Percentiles rank a stretch among this genome's conserved stretches.
These are phyloP conservation scores for Beauveria varroae DNA, from an alignment of 2,329 filamentous ascomycete species.

Conservation along the genomic window DNA sequence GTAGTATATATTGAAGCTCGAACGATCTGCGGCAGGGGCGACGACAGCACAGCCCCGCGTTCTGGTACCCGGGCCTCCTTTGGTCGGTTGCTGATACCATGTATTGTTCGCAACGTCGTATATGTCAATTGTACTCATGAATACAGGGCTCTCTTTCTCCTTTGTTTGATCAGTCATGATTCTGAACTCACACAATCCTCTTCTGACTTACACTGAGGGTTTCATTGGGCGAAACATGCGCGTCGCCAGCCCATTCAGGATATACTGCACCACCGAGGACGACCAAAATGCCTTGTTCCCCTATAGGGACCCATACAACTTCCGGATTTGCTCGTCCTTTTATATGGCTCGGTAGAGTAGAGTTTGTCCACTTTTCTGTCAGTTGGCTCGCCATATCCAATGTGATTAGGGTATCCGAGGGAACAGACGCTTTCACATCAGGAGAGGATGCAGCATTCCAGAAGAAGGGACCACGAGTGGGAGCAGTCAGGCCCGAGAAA, in stretches of 20 bases:
- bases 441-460: constrained; percentile 23
- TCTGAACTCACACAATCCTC: neutral
- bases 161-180: constrained; percentile 22
- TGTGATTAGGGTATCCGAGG: constrained; percentile 51
- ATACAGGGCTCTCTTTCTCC: constrained; percentile 57
- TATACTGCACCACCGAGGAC: constrained; percentile 67
- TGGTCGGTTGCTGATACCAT: constrained; percentile 64
- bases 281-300: constrained; percentile 66
- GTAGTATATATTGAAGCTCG: constrained; percentile 77
- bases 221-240: constrained; percentile 21
- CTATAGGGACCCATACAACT: constrained; percentile 70
- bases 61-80: constrained; percentile 48
- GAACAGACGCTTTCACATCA: constrained; percentile 31
- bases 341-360: constrained; percentile 41
- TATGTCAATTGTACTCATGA: constrained; percentile 65
- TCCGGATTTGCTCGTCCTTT: constrained; percentile 54
- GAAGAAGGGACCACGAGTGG: constrained; percentile 42
- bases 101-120: constrained; percentile 63
- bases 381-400: constrained; percentile 50
- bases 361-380: constrained; percentile 48
- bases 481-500: constrained; percentile 55
- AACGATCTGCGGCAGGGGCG: constrained; percentile 60
- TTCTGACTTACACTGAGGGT: constrained; percentile 25
- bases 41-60: constrained; percentile 67
- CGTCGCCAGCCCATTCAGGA: constrained; percentile 39